phyloP scores from a whole-genome alignment of 2,329 filamentous ascomycete genomes.

The Monosporascus sp. region DNA sequence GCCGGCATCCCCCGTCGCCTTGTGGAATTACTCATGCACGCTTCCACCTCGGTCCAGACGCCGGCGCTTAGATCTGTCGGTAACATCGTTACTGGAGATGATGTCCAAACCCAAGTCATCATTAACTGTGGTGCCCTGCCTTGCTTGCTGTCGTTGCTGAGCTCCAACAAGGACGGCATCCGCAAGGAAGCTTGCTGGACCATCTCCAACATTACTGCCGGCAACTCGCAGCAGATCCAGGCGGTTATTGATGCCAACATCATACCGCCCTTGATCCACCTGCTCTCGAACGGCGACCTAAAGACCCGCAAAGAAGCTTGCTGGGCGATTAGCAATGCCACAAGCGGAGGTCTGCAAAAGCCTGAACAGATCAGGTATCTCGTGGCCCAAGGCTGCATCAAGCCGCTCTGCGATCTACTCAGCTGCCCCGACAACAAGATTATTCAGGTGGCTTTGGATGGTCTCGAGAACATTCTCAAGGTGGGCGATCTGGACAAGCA shows the following conservation, averaged over 20 bases:
- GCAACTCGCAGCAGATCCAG: slow-evolving; percentile 97
- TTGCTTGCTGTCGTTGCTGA: slow-evolving; percentile 86
- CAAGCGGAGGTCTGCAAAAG: slow-evolving; percentile 95
- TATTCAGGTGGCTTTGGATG: slow-evolving; percentile 96
- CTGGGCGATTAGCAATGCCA: slow-evolving; percentile 99
- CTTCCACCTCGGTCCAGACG: slow-evolving; percentile 96
- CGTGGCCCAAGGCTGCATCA: slow-evolving; percentile 90
- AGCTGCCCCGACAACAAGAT: slow-evolving; percentile 99
- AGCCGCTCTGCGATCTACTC: slow-evolving; percentile 91
- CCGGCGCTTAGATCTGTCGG: slow-evolving; percentile 94
- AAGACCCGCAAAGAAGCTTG: slow-evolving; percentile 99
- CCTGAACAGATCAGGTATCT: slow-evolving; percentile 97
- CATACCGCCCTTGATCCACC: slow-evolving; percentile 90
- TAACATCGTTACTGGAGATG: slow-evolving; percentile 97
- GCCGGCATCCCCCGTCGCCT: slow-evolving; percentile 93
- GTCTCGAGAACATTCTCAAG: slow-evolving; percentile 98
- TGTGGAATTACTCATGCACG: slow-evolving; percentile 96
- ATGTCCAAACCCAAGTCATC: slow-evolving; percentile 98
- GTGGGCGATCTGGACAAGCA: slow-evolving; percentile 99
- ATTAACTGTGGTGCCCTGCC: slow-evolving; percentile 96
- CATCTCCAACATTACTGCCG: slow-evolving; percentile 97
- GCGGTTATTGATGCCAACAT: slow-evolving; percentile 95
- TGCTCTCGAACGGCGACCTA: slow-evolving; percentile 93
- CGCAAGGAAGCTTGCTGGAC: slow-evolving; percentile 99
- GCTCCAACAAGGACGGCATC: slow-evolving; percentile 97